Evolutionary conservation across 2,329 filamentous ascomycete species (phyloP).

Genomic region (Phialophora macrospora): DNA sequence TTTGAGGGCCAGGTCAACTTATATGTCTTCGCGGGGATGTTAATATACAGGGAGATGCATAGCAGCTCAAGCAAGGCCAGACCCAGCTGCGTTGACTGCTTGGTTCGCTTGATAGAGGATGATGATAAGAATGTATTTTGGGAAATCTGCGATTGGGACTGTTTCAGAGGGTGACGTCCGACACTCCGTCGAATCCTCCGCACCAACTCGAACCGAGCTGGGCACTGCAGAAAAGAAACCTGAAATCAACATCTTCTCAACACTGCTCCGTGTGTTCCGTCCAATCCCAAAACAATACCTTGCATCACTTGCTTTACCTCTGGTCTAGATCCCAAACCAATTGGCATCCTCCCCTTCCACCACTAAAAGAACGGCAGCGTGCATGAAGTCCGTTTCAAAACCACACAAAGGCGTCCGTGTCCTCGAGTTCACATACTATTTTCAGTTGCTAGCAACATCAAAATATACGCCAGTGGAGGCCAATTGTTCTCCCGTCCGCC

Average conservation of each 20-base stretch:
- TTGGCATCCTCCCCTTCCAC: conserved; percentile 4
- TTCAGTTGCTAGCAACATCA: background rate
- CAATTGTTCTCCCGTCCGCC: background rate
- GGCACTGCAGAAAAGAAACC: background rate
- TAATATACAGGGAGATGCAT: background rate
- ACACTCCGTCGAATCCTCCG: background rate
- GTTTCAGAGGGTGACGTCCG: conserved; percentile 20
- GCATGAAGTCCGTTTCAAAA: conserved; percentile 16
- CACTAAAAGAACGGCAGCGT: conserved; percentile 4
- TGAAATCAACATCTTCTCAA: background rate
- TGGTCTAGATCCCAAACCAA: conserved; percentile 3
- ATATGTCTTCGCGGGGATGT: background rate
- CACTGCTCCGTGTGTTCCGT: background rate
- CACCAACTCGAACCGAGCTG: conserved; percentile 7
- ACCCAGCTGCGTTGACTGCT: background rate
- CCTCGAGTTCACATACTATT: conserved; percentile 13
- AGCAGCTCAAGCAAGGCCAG: background rate
- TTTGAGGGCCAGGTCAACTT: background rate
- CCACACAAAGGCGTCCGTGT: conserved; percentile 10
- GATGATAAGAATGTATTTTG: conserved; percentile 6
- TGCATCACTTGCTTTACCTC: conserved; percentile 1
- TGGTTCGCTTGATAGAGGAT: background rate
- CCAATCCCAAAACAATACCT: conserved; percentile 1
- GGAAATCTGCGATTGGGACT: conserved; percentile 15
- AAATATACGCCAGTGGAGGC: background rate